Evolutionary conservation across 2,329 filamentous ascomycete genomes (phyloP), one percentile per base, ranked within the genome.

Genomic region (Tolypocladium inflatum): DNA sequence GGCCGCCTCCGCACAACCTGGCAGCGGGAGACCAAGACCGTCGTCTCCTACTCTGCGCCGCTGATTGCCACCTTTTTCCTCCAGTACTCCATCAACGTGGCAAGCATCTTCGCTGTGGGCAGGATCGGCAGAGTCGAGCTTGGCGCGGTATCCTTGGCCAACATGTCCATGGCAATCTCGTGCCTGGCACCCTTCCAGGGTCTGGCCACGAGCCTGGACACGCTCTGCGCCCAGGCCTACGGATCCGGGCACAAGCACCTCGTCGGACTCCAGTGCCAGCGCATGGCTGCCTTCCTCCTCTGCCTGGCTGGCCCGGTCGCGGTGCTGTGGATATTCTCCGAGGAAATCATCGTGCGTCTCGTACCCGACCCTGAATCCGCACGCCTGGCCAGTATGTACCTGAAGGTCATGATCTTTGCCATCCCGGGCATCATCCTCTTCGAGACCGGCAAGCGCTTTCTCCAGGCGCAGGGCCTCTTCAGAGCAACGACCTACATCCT

Each of bases 161-260:
- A 86, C 66, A 93, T 93, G 89, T 90, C 88, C 2, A 87, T 87
- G 35, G 90, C 85, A 62, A 92, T 94, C 64, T 89, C 83, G 17
- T 90, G 88, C 59, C 87, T 89, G 66, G 88, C 87, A 0, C 84
- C 90, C 19, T 88, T 90, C 68, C 88, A 91, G 68, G 89, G 91
- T n/a, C 80, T 97, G 17, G 88, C 91, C 1, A 97, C 93, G 5
- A 90, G 88, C 62, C 78, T 97, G 42, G 93, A 97, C 73, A 97
- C 93, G 0, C 84, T 97, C 2, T 97, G 93, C 71, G 85, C 93
- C 0, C 93, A 97, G 72, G 93, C 94, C 0, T 97, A 95, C 69
- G 93, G 94, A 2, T 95, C 90, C 0, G 93, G 93, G 0, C 89
- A 88, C 70, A 95, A 89, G 69, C 89, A 92, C 64, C 82, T 97